Percentiles rank a stretch among this genome's conserved stretches.
Conservation (phyloP, 495 filamentous ascomycete species). For the Hyaloscypha finlandica region DNA sequence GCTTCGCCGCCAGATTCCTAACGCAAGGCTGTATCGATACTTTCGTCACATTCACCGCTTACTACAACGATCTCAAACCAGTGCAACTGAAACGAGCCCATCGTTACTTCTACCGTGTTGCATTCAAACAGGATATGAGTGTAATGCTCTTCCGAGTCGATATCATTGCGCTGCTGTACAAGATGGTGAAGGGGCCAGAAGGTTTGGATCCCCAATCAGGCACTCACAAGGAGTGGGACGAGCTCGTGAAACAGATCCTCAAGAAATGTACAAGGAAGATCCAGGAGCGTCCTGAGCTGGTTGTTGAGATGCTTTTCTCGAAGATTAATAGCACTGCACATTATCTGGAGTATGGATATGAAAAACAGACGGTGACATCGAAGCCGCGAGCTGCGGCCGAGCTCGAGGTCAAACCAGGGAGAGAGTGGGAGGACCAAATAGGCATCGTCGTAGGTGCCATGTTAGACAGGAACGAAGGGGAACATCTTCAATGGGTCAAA, state of each 20-base stretch:
- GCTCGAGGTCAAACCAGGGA: conserved; percentile 74
- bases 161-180: conserved; percentile 83
- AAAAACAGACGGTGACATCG: conserved; percentile 68
- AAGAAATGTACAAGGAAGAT: conserved; percentile 76
- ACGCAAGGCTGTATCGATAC: conserved; percentile 86
- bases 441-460: conserved; percentile 76
- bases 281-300: conserved; percentile 76
- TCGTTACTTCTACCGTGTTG: conserved; percentile 91
- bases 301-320: conserved; percentile 90
- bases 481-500: conserved; percentile 82
- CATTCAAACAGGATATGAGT: conserved; percentile 90
- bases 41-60: conserved; percentile 77
- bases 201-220: conserved; percentile 63
- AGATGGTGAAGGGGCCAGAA: conserved; percentile 90
- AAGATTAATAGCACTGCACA: conserved; percentile 82
- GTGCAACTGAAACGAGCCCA: conserved; percentile 90
- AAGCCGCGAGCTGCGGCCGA: conserved; percentile 66
- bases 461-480: conserved; percentile 70
- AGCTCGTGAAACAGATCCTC: conserved; percentile 79
- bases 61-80: conserved; percentile 77
- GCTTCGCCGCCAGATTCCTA: conserved; percentile 78
- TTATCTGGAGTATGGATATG: conserved; percentile 88
- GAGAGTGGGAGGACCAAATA: conserved; percentile 68
- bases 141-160: conserved; percentile 89
- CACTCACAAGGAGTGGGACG: conserved; percentile 88